phyloP scores from a whole-genome alignment of 106 monocot species.

The Cymbidium sinense region DNA sequence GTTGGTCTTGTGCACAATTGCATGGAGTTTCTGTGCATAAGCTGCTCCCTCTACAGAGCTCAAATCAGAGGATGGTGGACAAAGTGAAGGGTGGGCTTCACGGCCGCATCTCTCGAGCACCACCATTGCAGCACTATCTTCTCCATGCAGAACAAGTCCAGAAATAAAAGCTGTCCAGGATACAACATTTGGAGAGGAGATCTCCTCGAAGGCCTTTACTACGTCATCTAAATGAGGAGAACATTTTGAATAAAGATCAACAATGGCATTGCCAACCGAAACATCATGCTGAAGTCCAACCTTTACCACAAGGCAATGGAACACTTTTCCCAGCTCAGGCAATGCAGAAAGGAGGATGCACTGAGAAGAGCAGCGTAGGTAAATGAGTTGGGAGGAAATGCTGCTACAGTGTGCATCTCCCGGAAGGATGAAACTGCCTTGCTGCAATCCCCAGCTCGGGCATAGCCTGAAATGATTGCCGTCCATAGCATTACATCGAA shows the following conservation, averaged over 20 bases:
- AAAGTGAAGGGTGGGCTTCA: slow-evolving; percentile 64
- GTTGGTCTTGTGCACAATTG: slow-evolving; percentile 45
- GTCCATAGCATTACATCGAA: slow-evolving; percentile 63
- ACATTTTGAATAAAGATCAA: slow-evolving; percentile 65
- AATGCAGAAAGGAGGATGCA: slow-evolving; percentile 25
- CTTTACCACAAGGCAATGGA: slow-evolving; percentile 50
- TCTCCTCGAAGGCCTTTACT: slow-evolving; percentile 29
- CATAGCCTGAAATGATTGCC: slow-evolving; percentile 49
- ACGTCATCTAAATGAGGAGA: slow-evolving; percentile 17
- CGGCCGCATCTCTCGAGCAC: slow-evolving; percentile 60
- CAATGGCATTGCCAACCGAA: slow-evolving; percentile 66
- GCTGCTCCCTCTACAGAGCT: slow-evolving; percentile 15
- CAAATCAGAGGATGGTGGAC: slow-evolving; percentile 47
- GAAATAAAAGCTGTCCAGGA: slow-evolving; percentile 72
- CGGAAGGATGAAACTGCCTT: slow-evolving; percentile 34
- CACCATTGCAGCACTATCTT: slow-evolving; percentile 19
- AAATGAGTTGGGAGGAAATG: slow-evolving; percentile 40
- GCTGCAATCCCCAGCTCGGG: slow-evolving; percentile 15
- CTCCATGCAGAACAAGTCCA: slow-evolving; percentile 25
- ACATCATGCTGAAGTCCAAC: slow-evolving; percentile 40
- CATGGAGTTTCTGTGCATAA: slow-evolving; percentile 47
- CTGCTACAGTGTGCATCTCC: slow-evolving; percentile 29
- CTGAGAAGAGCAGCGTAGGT: slow-evolving; percentile 50
- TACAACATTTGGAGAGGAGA: slow-evolving; percentile 50
- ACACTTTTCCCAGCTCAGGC: slow-evolving; percentile 38